Evolutionary conservation across 2,329 filamentous ascomycete species (phyloP), one percentile per base, ranked within the genome.

Genomic region (Aureobasidium sp.): DNA sequence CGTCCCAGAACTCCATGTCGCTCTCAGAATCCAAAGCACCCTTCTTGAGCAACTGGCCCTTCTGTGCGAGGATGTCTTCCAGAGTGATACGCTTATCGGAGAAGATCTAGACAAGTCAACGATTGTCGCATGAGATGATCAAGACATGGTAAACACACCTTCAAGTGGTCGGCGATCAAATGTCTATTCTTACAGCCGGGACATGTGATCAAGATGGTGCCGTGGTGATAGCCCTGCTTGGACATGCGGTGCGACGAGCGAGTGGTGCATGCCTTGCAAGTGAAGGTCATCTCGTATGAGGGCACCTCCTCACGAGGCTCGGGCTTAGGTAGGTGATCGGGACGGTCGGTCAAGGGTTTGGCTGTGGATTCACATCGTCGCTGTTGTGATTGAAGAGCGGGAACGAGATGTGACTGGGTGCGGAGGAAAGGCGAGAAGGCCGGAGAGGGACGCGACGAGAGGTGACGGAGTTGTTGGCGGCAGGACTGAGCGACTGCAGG

Each of bases 161-260:
- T 85, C 55, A 99, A 77, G 74, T 99, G 89, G 74, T 99, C 94
- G 70, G 86, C 88, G 69, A 99, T 97, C 66, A 99, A 77, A 77
- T 99, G 94, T 29, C 91, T 83, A 71, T 90, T 92, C 69, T 87
- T 86, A 76, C 94, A 99, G 3, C 80, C 79, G 0, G 94, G 93
- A 72, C 94, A 99, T 37, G 88, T 87, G 66, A 97, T 92, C 62
- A 99, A 79, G 5, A 94, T 88, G 1, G 91, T 93, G 39, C 94
- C 94, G 65, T 87, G 81, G 75, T 97, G 92, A 73, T 99, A 99
- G 36, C 91, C 94, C 72, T 97, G 94, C 75, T 97, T 97, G 34
- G 90, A 91, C 68, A 99, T 81, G 55, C 83, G 83, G 76, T 99
- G 95, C 13, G 85, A 82, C n/a, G 90, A 95, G 62, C 92, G 87